A percentile compares a stretch with the other conserved stretches of the same genome.
These are phyloP conservation scores for Pezicula rhizophila DNA, from an alignment of 2,329 filamentous ascomycete species.

Conservation along the genomic window DNA sequence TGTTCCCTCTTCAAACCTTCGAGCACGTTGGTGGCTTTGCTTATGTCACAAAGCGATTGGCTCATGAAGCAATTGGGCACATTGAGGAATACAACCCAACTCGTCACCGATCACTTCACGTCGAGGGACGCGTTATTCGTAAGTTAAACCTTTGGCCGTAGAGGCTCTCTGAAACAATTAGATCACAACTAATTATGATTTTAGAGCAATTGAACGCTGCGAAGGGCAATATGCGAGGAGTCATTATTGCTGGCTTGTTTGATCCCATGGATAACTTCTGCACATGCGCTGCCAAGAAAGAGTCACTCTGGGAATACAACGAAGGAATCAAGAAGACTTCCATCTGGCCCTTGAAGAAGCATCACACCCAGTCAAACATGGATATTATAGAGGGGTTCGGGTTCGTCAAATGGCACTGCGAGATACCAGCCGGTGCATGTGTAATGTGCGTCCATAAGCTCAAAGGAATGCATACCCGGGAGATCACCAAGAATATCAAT, in stretches of 20 bases:
- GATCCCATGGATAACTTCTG: constrained; percentile 3
- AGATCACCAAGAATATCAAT: not conserved
- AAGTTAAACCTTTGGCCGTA: not conserved
- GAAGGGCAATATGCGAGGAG: constrained; percentile 1
- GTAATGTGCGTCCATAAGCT: not conserved
- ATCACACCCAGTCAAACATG: constrained; percentile 3
- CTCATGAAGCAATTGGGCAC: not conserved
- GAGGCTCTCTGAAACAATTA: not conserved
- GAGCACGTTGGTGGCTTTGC: constrained; percentile 2
- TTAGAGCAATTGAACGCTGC: constrained; percentile 4
- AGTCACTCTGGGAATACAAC: not conserved
- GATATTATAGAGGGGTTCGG: not conserved
- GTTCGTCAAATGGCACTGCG: constrained; percentile 4
- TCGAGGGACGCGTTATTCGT: constrained; percentile 2
- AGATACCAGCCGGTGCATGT: constrained; percentile 1
- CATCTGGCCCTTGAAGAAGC: constrained; percentile 1
- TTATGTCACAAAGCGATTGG: not conserved
- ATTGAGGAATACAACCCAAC: constrained; percentile 1
- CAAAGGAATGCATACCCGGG: not conserved
- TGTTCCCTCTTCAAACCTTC: constrained; percentile 2
- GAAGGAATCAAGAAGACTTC: not conserved
- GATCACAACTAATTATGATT: not conserved
- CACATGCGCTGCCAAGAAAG: not conserved
- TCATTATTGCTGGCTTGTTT: constrained; percentile 3
- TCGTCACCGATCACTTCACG: not conserved